Evolutionary conservation across 2,329 filamentous ascomycete species (phyloP), one percentile per base, ranked within the genome.

Genomic region (Pseudogymnoascus sp.): DNA sequence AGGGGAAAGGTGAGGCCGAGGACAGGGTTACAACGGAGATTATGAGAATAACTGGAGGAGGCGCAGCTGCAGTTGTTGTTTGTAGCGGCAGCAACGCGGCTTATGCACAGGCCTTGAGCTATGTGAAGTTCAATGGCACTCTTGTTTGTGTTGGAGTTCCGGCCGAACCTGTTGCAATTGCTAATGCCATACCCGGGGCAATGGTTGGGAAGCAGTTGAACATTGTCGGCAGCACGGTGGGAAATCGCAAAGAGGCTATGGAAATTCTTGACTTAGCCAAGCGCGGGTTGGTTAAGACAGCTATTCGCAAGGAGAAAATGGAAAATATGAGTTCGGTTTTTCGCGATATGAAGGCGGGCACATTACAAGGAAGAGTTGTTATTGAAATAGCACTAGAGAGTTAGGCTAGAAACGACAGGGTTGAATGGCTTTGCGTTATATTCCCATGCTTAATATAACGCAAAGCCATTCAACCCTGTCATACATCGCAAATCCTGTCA

Each of bases 51-150:
- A 84, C 84, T 0, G 79, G 77, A 2, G 84, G 84, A 0, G 85
- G 86, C 25, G 85, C 83, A 0, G 79, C 84, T 65, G 82, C 83
- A 1, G 85, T 84, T 1, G 73, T 89, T 16, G 83, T 88, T 14
- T 81, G 79, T 69, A 80, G 79, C 1, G 76, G 77, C n/a, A 76
- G 76, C 35, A 81, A 82, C 63, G 73, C 73, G 40, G 80, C 80
- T 4, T 83, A 83, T 68, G 75, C 74, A 56, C 80, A 82, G 72
- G 75, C 76, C 1, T 65, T 81, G 37, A 72, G 71, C 50, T 76
- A 82, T 65, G 72, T 83, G n/a, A 75, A 78, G 25, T 78, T 80
- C 67, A 76, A 77, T 62, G 81, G 81, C 1, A 79, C 77, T 1
- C 60, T 83, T 35, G 80, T 82, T 10, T 82, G 79, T 66, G 77